These are phyloP conservation scores for Extremus antarcticus DNA, from an alignment of 495 filamentous ascomycete genomes.

Conservation along the genomic window DNA sequence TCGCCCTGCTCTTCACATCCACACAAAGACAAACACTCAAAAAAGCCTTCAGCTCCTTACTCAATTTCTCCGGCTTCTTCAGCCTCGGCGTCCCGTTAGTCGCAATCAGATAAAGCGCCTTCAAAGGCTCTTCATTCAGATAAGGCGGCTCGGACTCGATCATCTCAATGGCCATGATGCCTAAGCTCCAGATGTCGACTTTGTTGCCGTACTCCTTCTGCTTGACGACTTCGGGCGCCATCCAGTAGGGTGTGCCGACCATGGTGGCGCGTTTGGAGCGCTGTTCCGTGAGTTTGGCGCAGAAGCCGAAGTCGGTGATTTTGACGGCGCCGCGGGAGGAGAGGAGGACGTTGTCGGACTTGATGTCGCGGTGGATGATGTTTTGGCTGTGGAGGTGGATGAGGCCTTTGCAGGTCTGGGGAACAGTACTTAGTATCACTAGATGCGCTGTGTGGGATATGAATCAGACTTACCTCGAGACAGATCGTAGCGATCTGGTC, in stretches of 20 bases:
- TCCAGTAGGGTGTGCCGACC: constrained; percentile 99
- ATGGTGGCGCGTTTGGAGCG: constrained; percentile 97
- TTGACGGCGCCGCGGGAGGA: constrained; percentile 93
- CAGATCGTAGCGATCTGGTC: constrained; percentile 97
- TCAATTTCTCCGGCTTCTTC: constrained; percentile 94
- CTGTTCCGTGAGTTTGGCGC: constrained; percentile 92
- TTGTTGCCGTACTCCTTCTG: constrained; percentile 97
- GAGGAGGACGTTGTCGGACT: constrained; percentile 93
- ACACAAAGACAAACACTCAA: constrained; percentile 91
- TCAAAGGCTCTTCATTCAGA: constrained; percentile 93
- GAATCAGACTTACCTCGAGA: constrained; percentile 71
- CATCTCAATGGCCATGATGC: constrained; percentile 99
- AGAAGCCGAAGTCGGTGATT: constrained; percentile 99
- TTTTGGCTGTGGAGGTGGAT: constrained; percentile 88
- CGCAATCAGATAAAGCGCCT: constrained; percentile 92
- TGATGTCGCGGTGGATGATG: constrained; percentile 98
- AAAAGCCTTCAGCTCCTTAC: constrained; percentile 93
- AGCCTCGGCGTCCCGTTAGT: constrained; percentile 93
- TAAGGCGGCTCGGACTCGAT: constrained; percentile 98
- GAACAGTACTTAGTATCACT: neutral
- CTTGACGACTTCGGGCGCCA: constrained; percentile 98
- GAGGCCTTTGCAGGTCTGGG: constrained; percentile 85
- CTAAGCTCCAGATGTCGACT: constrained; percentile 97
- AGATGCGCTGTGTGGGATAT: neutral
- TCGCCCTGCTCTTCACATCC: constrained; percentile 88